Percentiles rank a stretch among this genome's conserved stretches.
Conservation (phyloP, 345 rosid genomes). For the Dipteronia dyeriana region DNA sequence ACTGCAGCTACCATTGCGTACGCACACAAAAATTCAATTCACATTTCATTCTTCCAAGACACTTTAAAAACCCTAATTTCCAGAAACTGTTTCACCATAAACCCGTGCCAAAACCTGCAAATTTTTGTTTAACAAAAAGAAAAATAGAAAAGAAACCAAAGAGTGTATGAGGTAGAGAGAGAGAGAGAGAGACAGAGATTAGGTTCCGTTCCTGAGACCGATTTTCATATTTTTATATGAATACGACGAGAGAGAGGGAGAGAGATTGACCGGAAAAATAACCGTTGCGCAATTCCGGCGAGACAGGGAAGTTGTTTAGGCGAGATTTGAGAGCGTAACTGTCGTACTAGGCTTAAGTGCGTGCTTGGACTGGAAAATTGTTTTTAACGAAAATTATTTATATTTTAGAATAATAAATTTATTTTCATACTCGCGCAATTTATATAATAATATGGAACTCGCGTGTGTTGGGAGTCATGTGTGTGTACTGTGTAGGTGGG, state of each 20-base stretch:
- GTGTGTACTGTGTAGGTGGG: background rate
- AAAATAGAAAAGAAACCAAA: background rate
- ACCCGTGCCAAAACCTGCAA: slow-evolving; percentile 17
- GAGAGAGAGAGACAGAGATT: background rate
- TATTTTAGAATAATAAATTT: background rate
- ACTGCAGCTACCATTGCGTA: slow-evolving; percentile 66
- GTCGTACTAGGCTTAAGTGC: slow-evolving; percentile 27
- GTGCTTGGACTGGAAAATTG: background rate
- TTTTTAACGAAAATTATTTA: background rate
- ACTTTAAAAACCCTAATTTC: slow-evolving; percentile 30
- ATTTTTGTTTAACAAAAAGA: background rate
- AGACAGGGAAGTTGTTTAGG: slow-evolving; percentile 29
- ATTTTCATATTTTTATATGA: background rate
- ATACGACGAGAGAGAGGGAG: background rate
- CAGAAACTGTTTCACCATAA: background rate
- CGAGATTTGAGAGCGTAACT: slow-evolving; percentile 57
- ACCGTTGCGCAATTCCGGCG: slow-evolving; percentile 54
- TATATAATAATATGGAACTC: slow-evolving; percentile 8
- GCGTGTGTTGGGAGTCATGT: slow-evolving; percentile 23
- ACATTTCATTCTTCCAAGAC: slow-evolving; percentile 30
- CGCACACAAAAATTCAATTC: slow-evolving; percentile 28
- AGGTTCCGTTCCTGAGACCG: background rate
- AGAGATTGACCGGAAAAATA: slow-evolving; percentile 25
- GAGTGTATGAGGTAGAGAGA: background rate
- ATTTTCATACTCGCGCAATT: slow-evolving; percentile 24